A percentile compares a stretch with the other conserved stretches of the same genome.
Conservation (phyloP, 1,284 basidiomycete species). For the Gymnopus androsaceus region DNA sequence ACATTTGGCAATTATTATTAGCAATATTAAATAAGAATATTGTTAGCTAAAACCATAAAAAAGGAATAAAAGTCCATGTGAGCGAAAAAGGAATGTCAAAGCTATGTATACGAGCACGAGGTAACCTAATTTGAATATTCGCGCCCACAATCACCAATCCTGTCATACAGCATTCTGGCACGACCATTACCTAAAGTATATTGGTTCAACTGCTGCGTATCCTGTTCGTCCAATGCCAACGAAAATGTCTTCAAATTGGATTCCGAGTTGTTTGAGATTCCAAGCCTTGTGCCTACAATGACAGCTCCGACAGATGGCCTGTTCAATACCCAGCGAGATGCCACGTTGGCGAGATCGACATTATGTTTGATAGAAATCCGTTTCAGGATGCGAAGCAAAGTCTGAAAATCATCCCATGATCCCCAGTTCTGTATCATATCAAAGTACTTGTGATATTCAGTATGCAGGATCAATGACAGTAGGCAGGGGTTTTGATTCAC, state of each 20-base stretch:
- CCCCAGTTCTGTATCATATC: slow-evolving; percentile 63
- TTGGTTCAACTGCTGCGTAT: slow-evolving; percentile 46
- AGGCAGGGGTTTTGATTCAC: too few species aligned
- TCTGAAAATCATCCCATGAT: slow-evolving; percentile 56
- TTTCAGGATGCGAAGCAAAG: slow-evolving; percentile 47
- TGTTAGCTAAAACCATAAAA: too few species aligned
- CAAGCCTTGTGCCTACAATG: slow-evolving; percentile 58
- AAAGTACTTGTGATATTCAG: slow-evolving; percentile 52
- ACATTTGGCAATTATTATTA: too few species aligned
- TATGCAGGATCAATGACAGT: not conserved
- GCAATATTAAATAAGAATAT: too few species aligned
- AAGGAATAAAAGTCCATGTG: too few species aligned
- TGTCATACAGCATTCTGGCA: slow-evolving; percentile 45
- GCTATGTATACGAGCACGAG: too few species aligned
- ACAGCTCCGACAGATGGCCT: slow-evolving; percentile 60
- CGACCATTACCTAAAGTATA: slow-evolving; percentile 45
- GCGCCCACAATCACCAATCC: slow-evolving; percentile 62
- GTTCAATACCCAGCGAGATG: slow-evolving; percentile 63
- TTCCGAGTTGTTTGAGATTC: slow-evolving; percentile 55
- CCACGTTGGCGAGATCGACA: slow-evolving; percentile 58
- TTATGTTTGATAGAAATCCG: slow-evolving; percentile 52
- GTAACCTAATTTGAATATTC: slow-evolving; percentile 49
- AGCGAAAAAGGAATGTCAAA: too few species aligned
- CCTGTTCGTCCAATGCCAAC: slow-evolving; percentile 46
- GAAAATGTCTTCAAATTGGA: slow-evolving; percentile 52